Evolutionary conservation across 1,139 yeast species (phyloP).

Genomic region (Candida glucosophila): DNA sequence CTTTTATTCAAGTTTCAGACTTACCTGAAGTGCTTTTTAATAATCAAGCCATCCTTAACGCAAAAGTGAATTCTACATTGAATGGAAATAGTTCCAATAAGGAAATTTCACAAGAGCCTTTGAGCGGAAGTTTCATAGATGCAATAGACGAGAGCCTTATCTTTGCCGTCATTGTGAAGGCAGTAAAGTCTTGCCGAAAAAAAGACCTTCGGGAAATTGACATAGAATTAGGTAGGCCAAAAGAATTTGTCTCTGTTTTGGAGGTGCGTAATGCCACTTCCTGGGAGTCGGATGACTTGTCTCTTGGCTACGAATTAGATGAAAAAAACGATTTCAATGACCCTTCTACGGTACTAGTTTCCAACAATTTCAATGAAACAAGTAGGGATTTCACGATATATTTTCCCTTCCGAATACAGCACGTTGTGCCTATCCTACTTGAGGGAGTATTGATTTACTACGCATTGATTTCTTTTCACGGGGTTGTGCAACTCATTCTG

Average conservation of each 20-base stretch:
- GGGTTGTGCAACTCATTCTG: conserved; percentile 60
- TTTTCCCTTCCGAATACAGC: conserved; percentile 37
- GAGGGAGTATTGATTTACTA: conserved; percentile 24
- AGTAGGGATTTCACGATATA: conserved; percentile 21
- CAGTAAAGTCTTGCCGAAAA: conserved; percentile 15
- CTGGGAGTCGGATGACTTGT: conserved; percentile 30
- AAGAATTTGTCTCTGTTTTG: conserved; percentile 11
- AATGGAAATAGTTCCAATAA: conserved; percentile 11
- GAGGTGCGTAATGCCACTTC: conserved; percentile 39
- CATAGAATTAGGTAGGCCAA: background rate
- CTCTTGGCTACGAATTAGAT: conserved; percentile 14
- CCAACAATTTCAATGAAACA: conserved; percentile 11
- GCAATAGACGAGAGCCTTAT: conserved; percentile 30
- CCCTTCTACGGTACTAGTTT: conserved; percentile 33
- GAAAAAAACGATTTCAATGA: conserved; percentile 36
- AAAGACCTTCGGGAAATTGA: conserved; percentile 4
- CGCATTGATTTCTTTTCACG: conserved; percentile 66
- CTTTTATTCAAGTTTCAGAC: conserved; percentile 25
- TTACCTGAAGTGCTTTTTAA: conserved; percentile 32
- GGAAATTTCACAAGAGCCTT: too few relatives aligned
- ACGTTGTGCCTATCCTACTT: conserved; percentile 25
- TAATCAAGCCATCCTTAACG: conserved; percentile 24
- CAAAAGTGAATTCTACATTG: conserved; percentile 21
- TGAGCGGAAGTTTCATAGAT: conserved; percentile 19
- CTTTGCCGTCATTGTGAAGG: conserved; percentile 28